These are phyloP conservation scores for Pulveroboletus sp. DNA, from an alignment of 768 basidiomycete species.

Conservation along the genomic window DNA sequence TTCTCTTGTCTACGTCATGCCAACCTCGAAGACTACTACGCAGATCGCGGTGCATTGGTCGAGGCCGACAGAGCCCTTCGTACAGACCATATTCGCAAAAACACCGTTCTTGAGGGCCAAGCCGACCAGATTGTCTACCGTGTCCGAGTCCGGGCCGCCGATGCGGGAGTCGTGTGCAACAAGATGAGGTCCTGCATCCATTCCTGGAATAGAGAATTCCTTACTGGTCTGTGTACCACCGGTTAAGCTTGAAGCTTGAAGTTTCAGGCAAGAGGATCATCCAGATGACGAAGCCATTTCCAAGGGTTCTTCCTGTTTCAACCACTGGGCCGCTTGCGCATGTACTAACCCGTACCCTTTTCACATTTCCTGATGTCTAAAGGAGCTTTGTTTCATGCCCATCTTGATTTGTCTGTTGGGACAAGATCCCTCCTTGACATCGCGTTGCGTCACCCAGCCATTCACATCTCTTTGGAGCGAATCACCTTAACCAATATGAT, in stretches of 20 bases:
- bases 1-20: not conserved
- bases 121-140: conserved; percentile 56
- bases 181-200: conserved; percentile 51
- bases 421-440: conserved; percentile 46
- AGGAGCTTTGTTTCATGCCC: conserved; percentile 69
- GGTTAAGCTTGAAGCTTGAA: not conserved
- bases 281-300: conserved; percentile 50
- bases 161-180: conserved; percentile 50
- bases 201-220: conserved; percentile 78
- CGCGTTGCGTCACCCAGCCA: conserved; percentile 51
- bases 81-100: conserved; percentile 38
- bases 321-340: not conserved
- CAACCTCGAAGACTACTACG: conserved; percentile 19
- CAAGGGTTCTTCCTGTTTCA: conserved; percentile 39
- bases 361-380: conserved; percentile 62
- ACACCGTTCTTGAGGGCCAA: conserved; percentile 38
- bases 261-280: conserved; percentile 51
- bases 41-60: conserved; percentile 30
- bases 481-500: conserved; percentile 41
- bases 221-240: conserved; percentile 50
- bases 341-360: not conserved
- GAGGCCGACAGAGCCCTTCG: conserved; percentile 47
- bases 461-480: conserved; percentile 52
- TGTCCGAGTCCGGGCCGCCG: conserved; percentile 51
- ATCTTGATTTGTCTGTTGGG: conserved; percentile 72